Percentiles rank a stretch among this genome's conserved stretches.
Evolutionary conservation across 140 eudicot species (phyloP).

Genomic region (Cichorium intybus): DNA sequence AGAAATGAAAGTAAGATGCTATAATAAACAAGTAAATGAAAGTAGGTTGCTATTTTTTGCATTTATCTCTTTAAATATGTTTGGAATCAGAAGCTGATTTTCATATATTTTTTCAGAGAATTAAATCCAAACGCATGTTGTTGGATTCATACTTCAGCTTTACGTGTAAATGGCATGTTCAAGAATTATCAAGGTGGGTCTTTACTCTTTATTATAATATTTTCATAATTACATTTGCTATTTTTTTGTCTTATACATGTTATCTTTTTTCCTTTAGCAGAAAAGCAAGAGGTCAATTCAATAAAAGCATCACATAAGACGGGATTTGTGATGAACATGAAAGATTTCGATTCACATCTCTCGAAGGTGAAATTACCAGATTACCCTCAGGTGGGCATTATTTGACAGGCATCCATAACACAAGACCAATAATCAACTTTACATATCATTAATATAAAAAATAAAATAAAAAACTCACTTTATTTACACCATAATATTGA

Average conservation of each 20-base stretch:
- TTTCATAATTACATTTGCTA: background rate
- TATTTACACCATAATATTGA: background rate
- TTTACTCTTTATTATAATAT: background rate
- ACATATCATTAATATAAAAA: no score
- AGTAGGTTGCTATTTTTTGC: background rate
- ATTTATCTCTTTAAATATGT: slow-evolving; percentile 9
- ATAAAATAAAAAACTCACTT: background rate
- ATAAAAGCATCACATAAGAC: slow-evolving; percentile 24
- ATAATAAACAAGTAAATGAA: background rate
- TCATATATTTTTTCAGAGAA: slow-evolving; percentile 37
- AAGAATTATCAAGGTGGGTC: slow-evolving; percentile 39
- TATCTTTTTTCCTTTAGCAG: slow-evolving; percentile 31
- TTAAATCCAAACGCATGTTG: slow-evolving; percentile 20
- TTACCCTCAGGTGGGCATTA: slow-evolving; percentile 45
- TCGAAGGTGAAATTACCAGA: slow-evolving; percentile 29
- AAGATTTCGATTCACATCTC: slow-evolving; percentile 18
- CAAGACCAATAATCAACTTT: slow-evolving; percentile 2
- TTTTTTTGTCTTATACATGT: background rate
- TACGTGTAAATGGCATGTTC: slow-evolving; percentile 27
- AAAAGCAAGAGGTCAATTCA: slow-evolving; percentile 31
- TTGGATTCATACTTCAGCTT: slow-evolving; percentile 44
- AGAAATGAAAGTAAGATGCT: background rate
- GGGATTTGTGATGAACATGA: slow-evolving; percentile 12
- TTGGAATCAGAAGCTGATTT: slow-evolving; percentile 14
- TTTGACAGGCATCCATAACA: slow-evolving; percentile 13